Percentiles rank a stretch among this genome's conserved stretches.
These are phyloP conservation scores for Candida xyloterini DNA, from an alignment of 805 yeast species.

Conservation along the genomic window DNA sequence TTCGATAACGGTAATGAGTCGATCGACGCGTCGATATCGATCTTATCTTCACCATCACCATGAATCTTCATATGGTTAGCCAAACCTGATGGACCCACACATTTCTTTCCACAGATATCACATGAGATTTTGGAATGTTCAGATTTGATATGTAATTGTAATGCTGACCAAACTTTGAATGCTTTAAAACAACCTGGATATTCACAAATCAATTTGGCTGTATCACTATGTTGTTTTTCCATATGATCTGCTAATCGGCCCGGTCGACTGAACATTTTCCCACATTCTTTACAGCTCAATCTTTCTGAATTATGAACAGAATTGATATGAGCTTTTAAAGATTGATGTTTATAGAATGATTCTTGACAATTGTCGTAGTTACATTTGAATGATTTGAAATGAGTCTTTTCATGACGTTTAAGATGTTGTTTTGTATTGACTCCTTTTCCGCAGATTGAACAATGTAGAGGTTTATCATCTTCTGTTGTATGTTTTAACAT, in stretches of 20 bases:
- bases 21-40: constrained; percentile 1
- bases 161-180: constrained; percentile 70
- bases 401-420: constrained; percentile 79
- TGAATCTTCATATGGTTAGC: constrained; percentile 73
- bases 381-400: constrained; percentile 65
- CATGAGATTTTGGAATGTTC: constrained; percentile 73
- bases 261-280: constrained; percentile 60
- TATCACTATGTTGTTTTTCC: constrained; percentile 54
- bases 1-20: constrained; percentile 4
- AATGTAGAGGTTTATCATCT: constrained; percentile 64
- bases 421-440: constrained; percentile 78
- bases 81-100: constrained; percentile 71
- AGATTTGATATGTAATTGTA: constrained; percentile 66
- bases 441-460: constrained; percentile 78
- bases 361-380: constrained; percentile 59
- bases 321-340: constrained; percentile 67
- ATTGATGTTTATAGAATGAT: constrained; percentile 71
- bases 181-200: constrained; percentile 55
- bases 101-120: constrained; percentile 60
- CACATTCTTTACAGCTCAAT: constrained; percentile 61
- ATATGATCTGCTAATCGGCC: constrained; percentile 65
- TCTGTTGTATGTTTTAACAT: constrained; percentile 52
- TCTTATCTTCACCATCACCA: constrained; percentile 36
- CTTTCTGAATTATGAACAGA: constrained; percentile 55
- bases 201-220: constrained; percentile 56